Conservation (phyloP, 305 asterid species). For the Fraxinus ornus region DNA sequence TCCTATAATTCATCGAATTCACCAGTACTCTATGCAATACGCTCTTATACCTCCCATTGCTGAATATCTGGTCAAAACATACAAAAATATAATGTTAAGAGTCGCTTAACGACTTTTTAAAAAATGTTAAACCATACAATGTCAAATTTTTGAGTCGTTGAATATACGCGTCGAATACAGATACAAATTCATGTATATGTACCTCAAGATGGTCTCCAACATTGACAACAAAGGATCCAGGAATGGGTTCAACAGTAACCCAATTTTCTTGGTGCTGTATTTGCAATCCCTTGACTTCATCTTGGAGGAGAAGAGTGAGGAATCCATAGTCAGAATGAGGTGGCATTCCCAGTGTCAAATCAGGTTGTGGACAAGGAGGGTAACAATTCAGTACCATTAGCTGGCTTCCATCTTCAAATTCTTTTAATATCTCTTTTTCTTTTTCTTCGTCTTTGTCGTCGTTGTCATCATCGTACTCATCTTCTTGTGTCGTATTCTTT, state of each 20-base stretch:
- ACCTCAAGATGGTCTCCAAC: conserved; percentile 96
- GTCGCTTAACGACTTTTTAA: no score
- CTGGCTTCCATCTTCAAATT: conserved; percentile 79
- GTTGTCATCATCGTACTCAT: background rate
- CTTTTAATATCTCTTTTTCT: conserved; percentile 28
- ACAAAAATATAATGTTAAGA: background rate
- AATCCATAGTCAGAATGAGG: conserved; percentile 90
- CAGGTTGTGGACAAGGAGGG: conserved; percentile 89
- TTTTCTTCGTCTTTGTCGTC: background rate
- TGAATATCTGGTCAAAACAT: conserved; percentile 51
- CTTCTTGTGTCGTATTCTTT: conserved; percentile 29
- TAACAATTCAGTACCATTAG: conserved; percentile 74
- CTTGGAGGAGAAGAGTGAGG: conserved; percentile 80
- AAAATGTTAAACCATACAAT: no score
- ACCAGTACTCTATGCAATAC: conserved; percentile 73
- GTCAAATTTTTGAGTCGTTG: no score
- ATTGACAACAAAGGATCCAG: conserved; percentile 81
- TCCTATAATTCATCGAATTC: conserved; percentile 45
- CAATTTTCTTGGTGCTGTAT: conserved; percentile 49
- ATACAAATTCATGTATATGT: no score
- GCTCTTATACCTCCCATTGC: conserved; percentile 86
- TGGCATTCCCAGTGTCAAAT: conserved; percentile 82
- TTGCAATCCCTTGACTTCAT: conserved; percentile 74
- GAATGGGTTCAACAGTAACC: conserved; percentile 65
- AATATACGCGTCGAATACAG: no score